A percentile compares a stretch with the other conserved stretches of the same genome.
These are phyloP conservation scores for Gymnopilus junonius DNA, from an alignment of 768 basidiomycete species.

Conservation along the genomic window DNA sequence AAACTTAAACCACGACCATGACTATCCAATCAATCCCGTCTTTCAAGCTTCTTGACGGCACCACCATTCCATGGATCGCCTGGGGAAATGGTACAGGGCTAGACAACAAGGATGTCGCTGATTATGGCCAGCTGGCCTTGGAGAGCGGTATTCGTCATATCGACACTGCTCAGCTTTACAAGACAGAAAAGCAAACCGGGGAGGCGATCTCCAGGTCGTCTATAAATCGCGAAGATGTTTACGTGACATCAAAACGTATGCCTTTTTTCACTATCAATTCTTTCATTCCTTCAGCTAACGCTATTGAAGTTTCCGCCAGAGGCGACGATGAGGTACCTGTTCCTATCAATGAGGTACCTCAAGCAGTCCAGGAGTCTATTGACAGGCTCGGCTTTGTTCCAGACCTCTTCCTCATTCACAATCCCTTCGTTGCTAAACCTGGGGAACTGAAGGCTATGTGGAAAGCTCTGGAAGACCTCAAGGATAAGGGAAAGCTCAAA, in stretches of 20 bases:
- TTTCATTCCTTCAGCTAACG: not conserved
- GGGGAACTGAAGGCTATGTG: conserved; percentile 41
- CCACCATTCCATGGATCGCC: conserved; percentile 49
- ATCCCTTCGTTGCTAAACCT: conserved; percentile 31
- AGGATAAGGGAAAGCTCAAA: conserved; percentile 41
- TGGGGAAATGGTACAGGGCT: conserved; percentile 53
- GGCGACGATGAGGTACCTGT: conserved; percentile 25
- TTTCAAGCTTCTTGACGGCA: conserved; percentile 35
- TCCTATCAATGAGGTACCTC: conserved; percentile 37
- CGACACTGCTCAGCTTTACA: conserved; percentile 55
- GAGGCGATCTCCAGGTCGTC: conserved; percentile 38
- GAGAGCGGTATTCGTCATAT: conserved; percentile 51
- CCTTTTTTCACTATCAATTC: not conserved
- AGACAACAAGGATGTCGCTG: conserved; percentile 32
- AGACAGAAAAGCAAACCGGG: conserved; percentile 48
- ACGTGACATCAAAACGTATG: conserved; percentile 50
- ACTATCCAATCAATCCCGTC: conserved; percentile 14
- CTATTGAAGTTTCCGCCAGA: conserved; percentile 9
- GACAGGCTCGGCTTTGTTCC: conserved; percentile 51
- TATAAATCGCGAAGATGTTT: conserved; percentile 44
- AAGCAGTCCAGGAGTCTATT: conserved; percentile 48
- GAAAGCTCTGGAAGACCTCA: conserved; percentile 55
- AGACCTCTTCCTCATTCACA: conserved; percentile 60
- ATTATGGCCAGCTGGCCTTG: conserved; percentile 35
- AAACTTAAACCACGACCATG: conserved; percentile 9